A percentile compares a stretch with the other conserved stretches of the same genome.
phyloP scores from a whole-genome alignment of 768 basidiomycete species.

The Leccinum subgranulosum region DNA sequence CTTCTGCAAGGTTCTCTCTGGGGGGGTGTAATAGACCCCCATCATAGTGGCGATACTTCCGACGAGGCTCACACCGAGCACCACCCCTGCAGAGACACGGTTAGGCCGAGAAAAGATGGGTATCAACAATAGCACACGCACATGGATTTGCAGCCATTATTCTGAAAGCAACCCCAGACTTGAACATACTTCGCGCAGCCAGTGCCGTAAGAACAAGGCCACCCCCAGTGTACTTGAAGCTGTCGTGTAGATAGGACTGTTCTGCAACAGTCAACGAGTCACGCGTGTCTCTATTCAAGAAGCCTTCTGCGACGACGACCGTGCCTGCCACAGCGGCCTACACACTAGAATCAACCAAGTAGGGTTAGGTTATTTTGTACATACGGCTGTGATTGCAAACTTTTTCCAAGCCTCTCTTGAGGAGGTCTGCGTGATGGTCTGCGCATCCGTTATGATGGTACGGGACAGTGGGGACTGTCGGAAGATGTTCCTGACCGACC shows the following conservation, averaged over 20 bases:
- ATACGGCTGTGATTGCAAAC: conserved; percentile 53
- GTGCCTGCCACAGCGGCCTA: conserved; percentile 74
- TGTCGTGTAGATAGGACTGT: conserved; percentile 67
- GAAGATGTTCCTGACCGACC: conserved; percentile 23
- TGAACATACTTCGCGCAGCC: conserved; percentile 77
- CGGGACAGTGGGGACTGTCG: conserved; percentile 36
- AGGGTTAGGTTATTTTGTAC: conserved; percentile 3
- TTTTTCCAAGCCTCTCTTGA: conserved; percentile 46
- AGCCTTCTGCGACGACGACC: conserved; percentile 56
- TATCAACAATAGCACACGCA: conserved; percentile 27
- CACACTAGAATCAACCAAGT: neutral
- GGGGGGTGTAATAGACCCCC: conserved; percentile 74
- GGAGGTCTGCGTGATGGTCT: conserved; percentile 34
- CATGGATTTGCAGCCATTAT: conserved; percentile 86
- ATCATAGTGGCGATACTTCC: conserved; percentile 85
- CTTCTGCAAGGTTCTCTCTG: conserved; percentile 73
- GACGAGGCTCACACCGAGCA: conserved; percentile 75
- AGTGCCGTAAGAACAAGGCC: conserved; percentile 75
- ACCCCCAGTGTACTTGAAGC: conserved; percentile 80
- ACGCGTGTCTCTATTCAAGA: conserved; percentile 78
- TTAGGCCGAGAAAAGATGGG: conserved; percentile 2
- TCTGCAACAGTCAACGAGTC: conserved; percentile 62
- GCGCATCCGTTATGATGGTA: conserved; percentile 47
- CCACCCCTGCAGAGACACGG: conserved; percentile 53
- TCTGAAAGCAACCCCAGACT: conserved; percentile 60